Percentiles rank a stretch among this genome's conserved stretches.
These are phyloP conservation scores for Boletus coccyginus DNA, from an alignment of 768 basidiomycete genomes.

Conservation along the genomic window DNA sequence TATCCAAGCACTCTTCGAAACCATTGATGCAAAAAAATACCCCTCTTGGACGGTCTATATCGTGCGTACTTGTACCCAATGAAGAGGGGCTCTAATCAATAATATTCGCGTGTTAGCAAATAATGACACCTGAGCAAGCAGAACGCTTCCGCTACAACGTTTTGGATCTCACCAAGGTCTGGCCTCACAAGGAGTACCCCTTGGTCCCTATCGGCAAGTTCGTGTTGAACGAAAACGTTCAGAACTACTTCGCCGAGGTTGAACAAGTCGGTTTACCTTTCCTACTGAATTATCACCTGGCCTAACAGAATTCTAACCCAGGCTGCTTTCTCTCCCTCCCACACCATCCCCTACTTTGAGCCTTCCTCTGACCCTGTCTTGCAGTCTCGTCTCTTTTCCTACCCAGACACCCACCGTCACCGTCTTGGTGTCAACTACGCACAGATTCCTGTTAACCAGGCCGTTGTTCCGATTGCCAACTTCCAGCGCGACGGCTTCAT, in stretches of 20 bases:
- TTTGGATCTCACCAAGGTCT: slow-evolving; percentile 88
- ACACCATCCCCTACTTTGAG: slow-evolving; percentile 86
- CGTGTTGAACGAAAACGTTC: slow-evolving; percentile 71
- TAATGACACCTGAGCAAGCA: slow-evolving; percentile 90
- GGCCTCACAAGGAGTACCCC: slow-evolving; percentile 88
- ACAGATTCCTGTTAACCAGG: slow-evolving; percentile 86
- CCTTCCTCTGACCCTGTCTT: slow-evolving; percentile 89
- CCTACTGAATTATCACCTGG: slow-evolving; percentile 15
- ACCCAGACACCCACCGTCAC: slow-evolving; percentile 86
- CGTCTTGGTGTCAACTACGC: slow-evolving; percentile 80
- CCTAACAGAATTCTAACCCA: slow-evolving; percentile 22
- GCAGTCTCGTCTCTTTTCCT: slow-evolving; percentile 93
- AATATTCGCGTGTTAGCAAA: slow-evolving; percentile 55
- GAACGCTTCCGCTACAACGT: slow-evolving; percentile 89
- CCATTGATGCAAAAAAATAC: slow-evolving; percentile 77
- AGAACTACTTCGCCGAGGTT: slow-evolving; percentile 93
- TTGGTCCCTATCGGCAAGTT: slow-evolving; percentile 85
- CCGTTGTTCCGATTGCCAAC: slow-evolving; percentile 71
- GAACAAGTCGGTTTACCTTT: slow-evolving; percentile 67
- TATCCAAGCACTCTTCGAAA: slow-evolving; percentile 70
- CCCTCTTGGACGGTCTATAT: slow-evolving; percentile 90
- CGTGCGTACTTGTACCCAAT: slow-evolving; percentile 39
- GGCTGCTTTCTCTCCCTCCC: slow-evolving; percentile 86
- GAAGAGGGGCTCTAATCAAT: background rate
- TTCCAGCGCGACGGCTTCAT: slow-evolving; percentile 87